Evolutionary conservation across 1,284 basidiomycete genomes (phyloP), one percentile per base, ranked within the genome.

Genomic region (Hymenochaete sp.): DNA sequence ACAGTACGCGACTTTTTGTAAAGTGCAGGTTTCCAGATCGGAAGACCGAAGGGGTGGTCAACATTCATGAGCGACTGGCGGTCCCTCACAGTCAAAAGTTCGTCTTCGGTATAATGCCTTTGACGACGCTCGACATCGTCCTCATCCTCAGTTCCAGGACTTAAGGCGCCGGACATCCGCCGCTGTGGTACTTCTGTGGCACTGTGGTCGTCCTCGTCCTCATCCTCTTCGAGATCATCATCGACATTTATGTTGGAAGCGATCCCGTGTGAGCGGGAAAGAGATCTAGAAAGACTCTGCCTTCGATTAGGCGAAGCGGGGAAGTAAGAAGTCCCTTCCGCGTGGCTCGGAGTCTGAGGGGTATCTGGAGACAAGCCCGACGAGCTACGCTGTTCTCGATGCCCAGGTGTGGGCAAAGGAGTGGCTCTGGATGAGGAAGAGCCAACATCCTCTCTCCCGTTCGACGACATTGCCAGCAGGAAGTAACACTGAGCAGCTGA

Each of bases 1-100:
- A 98, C 89, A 1, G 93, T 93, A 38, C 96, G 84, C 22, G 88
- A 89, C 64, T 99, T 99, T 67, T 96, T 95, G 79, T 99, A 99
- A 44, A 99, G 66, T 0, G 96, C 96, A 10, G 96, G 96, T 65
- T 99, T 99, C 96, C 96, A 98, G 60, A 99, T 98, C 37, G 92
- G 96, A 53, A 99, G 74, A 72, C 96, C 96, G 64, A 99, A 98
- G 5, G 96, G 96, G 64, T 99, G 96, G 62, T 97, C 92, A 60
- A 97, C 93, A 66, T 98, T 98, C 64, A 98, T 96, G 55, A 95
- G 85, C 37, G 96, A 97, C 63, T 99, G 96, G 24, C 96, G 81
- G 57, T 98, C 93, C 65, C 88, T 93, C 54, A 98, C 68, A 0
- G 95, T 98, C n/a, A 98, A 92, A 29, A 88, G 90, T 56, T 97